phyloP scores from a whole-genome alignment of 1,284 basidiomycete species.

The Ceratobasidium sp. region DNA sequence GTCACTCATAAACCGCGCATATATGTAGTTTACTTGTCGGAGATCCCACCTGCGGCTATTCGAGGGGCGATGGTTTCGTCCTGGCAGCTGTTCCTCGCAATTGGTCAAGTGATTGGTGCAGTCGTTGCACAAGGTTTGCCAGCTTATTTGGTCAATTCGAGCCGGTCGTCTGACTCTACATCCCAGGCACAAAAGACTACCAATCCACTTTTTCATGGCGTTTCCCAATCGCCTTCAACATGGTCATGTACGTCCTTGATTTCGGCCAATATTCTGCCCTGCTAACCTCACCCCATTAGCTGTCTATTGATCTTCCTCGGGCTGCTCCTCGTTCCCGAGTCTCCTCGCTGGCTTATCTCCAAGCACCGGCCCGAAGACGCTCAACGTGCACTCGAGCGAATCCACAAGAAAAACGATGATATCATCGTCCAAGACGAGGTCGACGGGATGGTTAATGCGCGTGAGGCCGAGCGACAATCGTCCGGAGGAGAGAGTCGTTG shows the following conservation, averaged over 20 bases:
- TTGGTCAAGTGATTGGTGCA: conserved; percentile 63
- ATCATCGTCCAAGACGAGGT: conserved; percentile 58
- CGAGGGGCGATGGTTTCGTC: conserved; percentile 60
- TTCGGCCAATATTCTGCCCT: neutral
- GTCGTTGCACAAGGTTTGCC: conserved; percentile 58
- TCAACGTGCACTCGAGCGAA: conserved; percentile 56
- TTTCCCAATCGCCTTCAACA: conserved; percentile 62
- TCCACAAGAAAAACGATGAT: conserved; percentile 61
- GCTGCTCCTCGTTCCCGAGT: conserved; percentile 48
- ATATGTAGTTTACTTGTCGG: conserved; percentile 60
- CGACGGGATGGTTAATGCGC: conserved; percentile 58
- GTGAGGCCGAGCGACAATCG: conserved; percentile 58
- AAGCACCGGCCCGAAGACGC: conserved; percentile 54
- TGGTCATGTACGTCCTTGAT: conserved; percentile 59
- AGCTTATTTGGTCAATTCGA: conserved; percentile 13
- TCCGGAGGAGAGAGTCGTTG: conserved; percentile 59
- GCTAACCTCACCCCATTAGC: conserved; percentile 24
- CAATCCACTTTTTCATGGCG: conserved; percentile 56
- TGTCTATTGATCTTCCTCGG: conserved; percentile 59
- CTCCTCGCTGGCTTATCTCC: conserved; percentile 59
- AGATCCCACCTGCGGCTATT: conserved; percentile 61
- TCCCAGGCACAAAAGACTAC: conserved; percentile 48
- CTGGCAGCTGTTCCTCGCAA: conserved; percentile 63
- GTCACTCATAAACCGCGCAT: conserved; percentile 44
- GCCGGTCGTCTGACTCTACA: neutral